Evolutionary conservation across 257 asterid genomes (phyloP).

Genomic region (Lavandula angustifolia): DNA sequence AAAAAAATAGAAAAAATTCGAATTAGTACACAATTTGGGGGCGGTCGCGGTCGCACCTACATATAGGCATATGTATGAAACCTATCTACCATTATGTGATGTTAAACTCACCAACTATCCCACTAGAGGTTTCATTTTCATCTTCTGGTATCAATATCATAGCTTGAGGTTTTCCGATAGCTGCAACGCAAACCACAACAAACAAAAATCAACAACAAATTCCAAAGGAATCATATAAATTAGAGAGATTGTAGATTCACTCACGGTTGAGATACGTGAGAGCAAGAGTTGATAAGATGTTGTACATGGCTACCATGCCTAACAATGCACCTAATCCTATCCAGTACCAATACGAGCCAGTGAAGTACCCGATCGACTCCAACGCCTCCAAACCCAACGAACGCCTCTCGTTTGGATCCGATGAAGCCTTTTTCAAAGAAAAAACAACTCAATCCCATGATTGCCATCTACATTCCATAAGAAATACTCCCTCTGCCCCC

Average conservation of each 20-base stretch:
- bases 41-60: too few species aligned
- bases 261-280: conserved; percentile 64
- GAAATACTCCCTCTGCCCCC: too few species aligned
- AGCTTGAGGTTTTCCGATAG: conserved; percentile 60
- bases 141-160: conserved; percentile 43
- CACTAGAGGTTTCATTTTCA: conserved; percentile 27
- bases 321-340: conserved; percentile 53
- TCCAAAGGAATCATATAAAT: not conserved
- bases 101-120: conserved; percentile 29
- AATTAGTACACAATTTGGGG: too few species aligned
- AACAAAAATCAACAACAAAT: not conserved
- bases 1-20: too few species aligned
- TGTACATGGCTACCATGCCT: conserved; percentile 41
- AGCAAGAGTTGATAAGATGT: conserved; percentile 35
- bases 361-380: conserved; percentile 42
- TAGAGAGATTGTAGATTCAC: conserved; percentile 18
- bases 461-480: too few species aligned
- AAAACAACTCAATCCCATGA: not conserved
- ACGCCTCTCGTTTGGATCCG: conserved; percentile 32
- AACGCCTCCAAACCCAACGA: conserved; percentile 42
- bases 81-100: not conserved
- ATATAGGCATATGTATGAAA: too few species aligned
- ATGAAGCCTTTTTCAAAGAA: conserved; percentile 32
- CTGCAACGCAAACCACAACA: conserved; percentile 32
- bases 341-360: conserved; percentile 52